Evolutionary conservation across 192 early-diverging fungal species (phyloP).

Genomic region (Rhizoclosmatium globosum): DNA sequence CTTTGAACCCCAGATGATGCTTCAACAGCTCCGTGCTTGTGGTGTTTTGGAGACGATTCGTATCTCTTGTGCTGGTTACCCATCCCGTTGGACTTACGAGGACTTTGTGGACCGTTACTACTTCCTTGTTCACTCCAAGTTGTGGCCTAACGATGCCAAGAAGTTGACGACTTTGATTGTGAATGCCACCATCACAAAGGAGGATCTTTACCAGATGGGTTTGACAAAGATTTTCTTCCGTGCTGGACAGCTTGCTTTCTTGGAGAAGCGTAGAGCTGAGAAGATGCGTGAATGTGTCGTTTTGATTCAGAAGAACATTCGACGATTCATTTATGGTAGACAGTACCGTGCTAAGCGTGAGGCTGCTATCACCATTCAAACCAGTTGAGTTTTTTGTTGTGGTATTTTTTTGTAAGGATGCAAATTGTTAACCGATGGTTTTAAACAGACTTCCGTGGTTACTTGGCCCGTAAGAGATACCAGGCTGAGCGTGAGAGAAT

Average conservation of each 20-base stretch:
- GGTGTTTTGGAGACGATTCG: slow-evolving; percentile 99
- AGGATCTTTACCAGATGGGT: slow-evolving; percentile 93
- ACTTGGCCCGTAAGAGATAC: slow-evolving; percentile 72
- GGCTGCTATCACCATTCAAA: slow-evolving; percentile 73
- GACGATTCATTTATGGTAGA: slow-evolving; percentile 64
- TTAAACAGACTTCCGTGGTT: slow-evolving; percentile 57
- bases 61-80: slow-evolving; percentile 98
- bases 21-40: slow-evolving; percentile 92
- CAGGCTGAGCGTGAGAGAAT: slow-evolving; percentile 58
- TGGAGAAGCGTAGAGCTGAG: slow-evolving; percentile 85
- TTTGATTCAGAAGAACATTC: slow-evolving; percentile 88
- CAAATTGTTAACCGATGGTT: slow-evolving; percentile 30
- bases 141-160: slow-evolving; percentile 65
- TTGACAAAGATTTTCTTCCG: slow-evolving; percentile 99
- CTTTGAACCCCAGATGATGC: slow-evolving; percentile 90
- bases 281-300: slow-evolving; percentile 79
- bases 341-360: slow-evolving; percentile 48
- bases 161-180: slow-evolving; percentile 59
- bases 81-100: slow-evolving; percentile 79
- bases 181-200: slow-evolving; percentile 72
- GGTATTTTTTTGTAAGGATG: slow-evolving; percentile 27
- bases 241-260: slow-evolving; percentile 87
- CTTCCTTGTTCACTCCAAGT: slow-evolving; percentile 57
- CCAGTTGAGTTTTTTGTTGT: slow-evolving; percentile 20
- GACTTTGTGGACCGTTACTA: slow-evolving; percentile 92